Evolutionary conservation across 1,284 basidiomycete genomes (phyloP), one percentile per base, ranked within the genome.

Genomic region (Porogramme epimiltina): DNA sequence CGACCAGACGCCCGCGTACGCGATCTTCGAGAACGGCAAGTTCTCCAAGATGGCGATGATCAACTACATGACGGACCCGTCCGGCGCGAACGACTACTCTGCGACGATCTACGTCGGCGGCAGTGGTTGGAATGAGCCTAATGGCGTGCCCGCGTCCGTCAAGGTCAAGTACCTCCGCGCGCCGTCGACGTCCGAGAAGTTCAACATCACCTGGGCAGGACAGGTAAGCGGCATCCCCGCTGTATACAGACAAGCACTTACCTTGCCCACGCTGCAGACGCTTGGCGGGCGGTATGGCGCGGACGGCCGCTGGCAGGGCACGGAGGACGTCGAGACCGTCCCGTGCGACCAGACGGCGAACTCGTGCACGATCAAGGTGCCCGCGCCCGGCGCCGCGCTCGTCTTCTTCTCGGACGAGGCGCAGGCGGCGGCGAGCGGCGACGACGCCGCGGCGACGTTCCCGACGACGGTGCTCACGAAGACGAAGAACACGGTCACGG

Each of bases 121-220:
- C 4, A 74, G 73, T 3, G 69, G 52, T 66, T 70, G 43, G 71
- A 65, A 46, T 49, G 69, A 69, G 62, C 34, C 64, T 23, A 67
- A 61, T 44, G 66, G 62, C 28, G 70, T 68, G 2, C 78, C 79
- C 10, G 54, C 69, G 54, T 65, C 72, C 55, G 75, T 87, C 36
- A 73, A 72, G 57, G 84, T 84, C 62, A 85, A 84, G 78, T 55
- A 65, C 62, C 72, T 87, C 31, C 59, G 64, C 4, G 78, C 84
- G 8, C 61, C 68, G 0, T 78, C 67, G 1, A 80, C 87, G 1
- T 71, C 79, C 2, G 78, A 82, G 58, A 88, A 87, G 62, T 74
- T 73, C 54, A 85, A 88, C 66, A 82, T 89, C 60, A 87, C 82
- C 0, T 92, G 89, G 88, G 82, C 80, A 20, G 79, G 79, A 0